Evolutionary conservation across 495 filamentous ascomycete genomes (phyloP).

Genomic region (Chaetomium tenue): DNA sequence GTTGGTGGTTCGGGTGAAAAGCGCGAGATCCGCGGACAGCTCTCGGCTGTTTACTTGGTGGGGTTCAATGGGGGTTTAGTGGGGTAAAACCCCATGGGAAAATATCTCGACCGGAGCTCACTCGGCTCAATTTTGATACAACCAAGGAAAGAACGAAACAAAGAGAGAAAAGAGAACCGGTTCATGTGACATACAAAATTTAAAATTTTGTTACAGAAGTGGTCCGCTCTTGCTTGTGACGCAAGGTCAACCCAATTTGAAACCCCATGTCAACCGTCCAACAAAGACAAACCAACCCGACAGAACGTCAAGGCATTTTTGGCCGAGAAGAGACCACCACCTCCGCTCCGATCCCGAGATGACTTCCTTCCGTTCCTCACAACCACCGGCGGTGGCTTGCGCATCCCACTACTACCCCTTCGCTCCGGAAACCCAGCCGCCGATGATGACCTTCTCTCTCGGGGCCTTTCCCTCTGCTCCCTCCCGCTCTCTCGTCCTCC

Average conservation of each 20-base stretch:
- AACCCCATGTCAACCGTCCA: no score
- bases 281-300: neutral
- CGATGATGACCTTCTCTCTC: constrained; percentile 15
- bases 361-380: constrained; percentile 7
- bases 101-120: no score
- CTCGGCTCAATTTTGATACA: neutral
- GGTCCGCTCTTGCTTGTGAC: no score
- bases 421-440: constrained; percentile 9
- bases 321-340: constrained; percentile 2
- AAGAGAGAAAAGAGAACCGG: neutral
- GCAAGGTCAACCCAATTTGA: no score
- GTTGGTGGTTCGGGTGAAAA: no score
- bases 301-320: neutral
- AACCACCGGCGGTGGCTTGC: neutral
- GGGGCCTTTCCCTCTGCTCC: neutral
- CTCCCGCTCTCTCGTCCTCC: constrained; percentile 20
- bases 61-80: neutral
- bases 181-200: no score
- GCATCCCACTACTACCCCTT: neutral
- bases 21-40: no score
- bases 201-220: no score
- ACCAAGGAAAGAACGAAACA: neutral
- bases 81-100: no score
- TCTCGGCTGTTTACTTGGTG: no score
- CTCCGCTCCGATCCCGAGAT: constrained; percentile 1